phyloP scores from a whole-genome alignment of 306 rosid genomes.

The Dalbergia cultrata region DNA sequence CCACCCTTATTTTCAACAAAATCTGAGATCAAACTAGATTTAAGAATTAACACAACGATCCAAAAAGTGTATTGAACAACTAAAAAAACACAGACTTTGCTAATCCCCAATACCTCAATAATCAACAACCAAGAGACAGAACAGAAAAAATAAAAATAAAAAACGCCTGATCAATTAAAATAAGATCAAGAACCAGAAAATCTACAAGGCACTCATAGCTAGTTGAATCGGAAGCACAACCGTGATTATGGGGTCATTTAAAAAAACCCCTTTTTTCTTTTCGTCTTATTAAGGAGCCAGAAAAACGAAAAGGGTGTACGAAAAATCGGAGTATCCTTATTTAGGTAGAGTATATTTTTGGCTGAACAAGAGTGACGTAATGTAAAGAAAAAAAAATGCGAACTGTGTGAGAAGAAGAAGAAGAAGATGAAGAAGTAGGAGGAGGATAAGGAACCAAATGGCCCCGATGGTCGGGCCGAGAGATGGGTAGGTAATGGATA shows the following conservation, averaged over 20 bases:
- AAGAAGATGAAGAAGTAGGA: neutral
- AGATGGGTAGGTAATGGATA: slow-evolving; percentile 31
- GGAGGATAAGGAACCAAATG: slow-evolving; percentile 45
- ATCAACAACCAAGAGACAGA: neutral
- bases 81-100: slow-evolving; percentile 39
- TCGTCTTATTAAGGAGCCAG: slow-evolving; percentile 26
- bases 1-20: slow-evolving; percentile 44
- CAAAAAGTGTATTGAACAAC: slow-evolving; percentile 37
- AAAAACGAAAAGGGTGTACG: slow-evolving; percentile 16
- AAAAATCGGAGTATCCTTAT: slow-evolving; percentile 36
- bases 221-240: slow-evolving; percentile 45
- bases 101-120: slow-evolving; percentile 21
- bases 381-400: slow-evolving; percentile 2
- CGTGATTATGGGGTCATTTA: slow-evolving; percentile 44
- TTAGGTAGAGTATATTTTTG: slow-evolving; percentile 15
- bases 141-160: neutral
- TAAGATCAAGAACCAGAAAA: slow-evolving; percentile 43
- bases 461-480: slow-evolving; percentile 42
- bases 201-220: slow-evolving; percentile 40
- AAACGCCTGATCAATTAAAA: slow-evolving; percentile 39
- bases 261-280: slow-evolving; percentile 35
- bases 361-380: slow-evolving; percentile 39
- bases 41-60: slow-evolving; percentile 51
- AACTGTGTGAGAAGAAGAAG: slow-evolving; percentile 22
- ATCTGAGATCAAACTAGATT: slow-evolving; percentile 67